Percentiles rank a stretch among this genome's conserved stretches.
phyloP scores from a whole-genome alignment of 2,329 filamentous ascomycete species.

The Colletotrichum abscissum region DNA sequence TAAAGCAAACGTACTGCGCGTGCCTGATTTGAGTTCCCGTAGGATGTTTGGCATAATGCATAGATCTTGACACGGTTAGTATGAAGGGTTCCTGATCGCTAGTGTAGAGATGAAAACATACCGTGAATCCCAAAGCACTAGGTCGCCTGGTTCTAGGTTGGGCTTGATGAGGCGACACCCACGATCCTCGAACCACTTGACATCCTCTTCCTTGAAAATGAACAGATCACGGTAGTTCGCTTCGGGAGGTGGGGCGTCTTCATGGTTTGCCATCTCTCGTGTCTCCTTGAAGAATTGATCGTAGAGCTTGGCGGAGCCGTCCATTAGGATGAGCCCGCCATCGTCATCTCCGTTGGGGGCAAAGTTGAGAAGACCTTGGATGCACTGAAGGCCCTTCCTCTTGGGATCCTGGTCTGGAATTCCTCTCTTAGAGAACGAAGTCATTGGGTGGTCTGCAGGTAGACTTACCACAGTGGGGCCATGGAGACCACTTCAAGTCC shows the following conservation, averaged over 20 bases:
- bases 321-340: conserved; percentile 57
- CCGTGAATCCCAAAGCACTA: conserved; percentile 49
- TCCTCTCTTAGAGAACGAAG: not conserved
- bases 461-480: conserved; percentile 17
- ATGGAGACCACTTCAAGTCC: conserved; percentile 22
- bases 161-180: conserved; percentile 36
- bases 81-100: not conserved
- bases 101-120: not conserved
- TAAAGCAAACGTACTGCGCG: conserved; percentile 50
- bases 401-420: conserved; percentile 47
- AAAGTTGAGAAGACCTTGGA: conserved; percentile 58
- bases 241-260: conserved; percentile 36
- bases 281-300: conserved; percentile 54
- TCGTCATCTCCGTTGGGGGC: conserved; percentile 56
- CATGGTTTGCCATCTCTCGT: conserved; percentile 37
- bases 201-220: conserved; percentile 53
- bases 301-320: conserved; percentile 52
- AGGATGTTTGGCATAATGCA: conserved; percentile 42
- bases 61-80: not conserved
- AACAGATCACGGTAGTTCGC: conserved; percentile 47
- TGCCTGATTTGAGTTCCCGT: conserved; percentile 48
- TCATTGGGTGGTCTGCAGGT: accelerated
- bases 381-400: conserved; percentile 41
- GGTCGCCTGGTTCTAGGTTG: conserved; percentile 37
- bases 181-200: conserved; percentile 37